Base-by-base conservation (phyloP, 768 basidiomycete species). In the Daedaleopsis nitida region DNA sequence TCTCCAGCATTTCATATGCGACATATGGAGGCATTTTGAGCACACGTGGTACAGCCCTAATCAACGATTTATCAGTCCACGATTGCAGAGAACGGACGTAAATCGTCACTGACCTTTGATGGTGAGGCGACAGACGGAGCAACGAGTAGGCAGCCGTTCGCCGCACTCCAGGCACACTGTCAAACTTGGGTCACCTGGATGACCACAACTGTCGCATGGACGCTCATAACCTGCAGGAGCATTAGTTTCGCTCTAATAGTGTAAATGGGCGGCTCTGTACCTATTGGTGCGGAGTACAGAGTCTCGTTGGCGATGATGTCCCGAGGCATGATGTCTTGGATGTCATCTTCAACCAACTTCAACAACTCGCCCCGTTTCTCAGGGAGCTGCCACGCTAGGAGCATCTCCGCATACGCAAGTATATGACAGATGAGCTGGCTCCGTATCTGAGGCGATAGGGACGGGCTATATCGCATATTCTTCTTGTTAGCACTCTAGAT, bases 101-200 rank as follows among this genome's bases (percentile, higher is more conserved):
- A 17, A 1, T 12, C 17, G 5, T 42, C 5, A 70, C 78, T 11
- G 63, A 85, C 92, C 89, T 80, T 85, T 89, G 59, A 88, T 85
- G 7, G 89, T 87, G 34, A 93, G 80, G 51, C 90, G 81, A 70
- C 92, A 93, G 17, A 93, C 81, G 0, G 89, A 83, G 69, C 92
- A 94, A 7, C 73, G 73, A 1, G 85, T 76, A 70, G 78, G 79
- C 5, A 74, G 75, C 45, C 74, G 78, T n/a, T 75, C 73, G 0
- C 39, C 10, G 73, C 74, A 57, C 73, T 76, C 61, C 82, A 86
- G 32, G 73, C 68, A 24, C 73, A 66, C 68, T 85, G 90, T 12
- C 72, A n/a, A 13, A 23, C 59, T 62, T 4, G 57, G 56, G 42
- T 68, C 63, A 51, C 68, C 65, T 21, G 54, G 53, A n/a, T 65